phyloP scores from a whole-genome alignment of 805 yeast genomes.

The Candida cerambycidarum region DNA sequence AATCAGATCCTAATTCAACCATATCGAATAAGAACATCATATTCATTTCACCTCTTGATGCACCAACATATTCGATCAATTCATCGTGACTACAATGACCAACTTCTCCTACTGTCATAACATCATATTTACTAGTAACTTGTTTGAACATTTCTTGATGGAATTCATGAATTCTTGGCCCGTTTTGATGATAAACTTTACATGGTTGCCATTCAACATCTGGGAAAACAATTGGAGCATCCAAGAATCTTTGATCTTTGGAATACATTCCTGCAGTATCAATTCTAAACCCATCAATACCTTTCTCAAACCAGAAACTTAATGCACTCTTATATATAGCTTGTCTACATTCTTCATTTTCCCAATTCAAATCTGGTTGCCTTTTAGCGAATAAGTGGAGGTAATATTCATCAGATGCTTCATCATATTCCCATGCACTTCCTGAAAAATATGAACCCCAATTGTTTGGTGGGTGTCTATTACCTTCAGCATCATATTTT shows the following conservation, averaged over 20 bases:
- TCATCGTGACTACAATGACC: constrained; percentile 45
- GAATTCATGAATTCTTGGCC: constrained; percentile 60
- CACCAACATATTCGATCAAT: constrained; percentile 43
- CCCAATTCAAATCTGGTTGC: constrained; percentile 68
- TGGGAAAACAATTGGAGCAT: constrained; percentile 50
- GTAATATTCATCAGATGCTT: constrained; percentile 53
- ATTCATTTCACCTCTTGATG: constrained; percentile 35
- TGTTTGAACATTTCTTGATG: constrained; percentile 49
- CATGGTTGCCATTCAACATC: constrained; percentile 43
- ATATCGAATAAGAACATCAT: constrained; percentile 38
- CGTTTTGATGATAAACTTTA: constrained; percentile 36
- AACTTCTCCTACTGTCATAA: constrained; percentile 60
- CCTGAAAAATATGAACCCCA: constrained; percentile 57
- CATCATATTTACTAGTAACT: constrained; percentile 47
- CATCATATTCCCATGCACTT: constrained; percentile 59
- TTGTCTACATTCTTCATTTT: constrained; percentile 38
- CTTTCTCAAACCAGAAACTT: constrained; percentile 54
- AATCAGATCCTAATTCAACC: constrained; percentile 39
- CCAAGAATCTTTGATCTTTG: constrained; percentile 45
- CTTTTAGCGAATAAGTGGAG: constrained; percentile 51
- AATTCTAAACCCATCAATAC: constrained; percentile 60
- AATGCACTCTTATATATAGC: constrained; percentile 49
- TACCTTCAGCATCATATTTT: constrained; percentile 44
- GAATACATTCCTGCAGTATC: constrained; percentile 57
- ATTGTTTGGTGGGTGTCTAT: constrained; percentile 57